These are phyloP conservation scores for Teratosphaeria nubilosa DNA, from an alignment of 2,329 filamentous ascomycete genomes.

Conservation along the genomic window DNA sequence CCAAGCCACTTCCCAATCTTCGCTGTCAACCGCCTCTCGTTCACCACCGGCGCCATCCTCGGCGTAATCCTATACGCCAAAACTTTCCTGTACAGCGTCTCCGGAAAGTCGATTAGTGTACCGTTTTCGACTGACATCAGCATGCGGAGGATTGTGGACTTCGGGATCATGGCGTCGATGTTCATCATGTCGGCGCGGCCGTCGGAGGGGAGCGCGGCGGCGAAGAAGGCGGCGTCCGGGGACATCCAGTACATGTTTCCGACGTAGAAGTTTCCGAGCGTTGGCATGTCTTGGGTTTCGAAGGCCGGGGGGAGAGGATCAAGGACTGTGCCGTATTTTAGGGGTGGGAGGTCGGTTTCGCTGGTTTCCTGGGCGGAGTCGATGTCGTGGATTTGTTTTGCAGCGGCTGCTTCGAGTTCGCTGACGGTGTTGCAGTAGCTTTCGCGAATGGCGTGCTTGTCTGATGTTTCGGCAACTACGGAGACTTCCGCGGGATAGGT, in stretches of 20 bases:
- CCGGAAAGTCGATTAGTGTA: slow-evolving; percentile 67
- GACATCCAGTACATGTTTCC: slow-evolving; percentile 96
- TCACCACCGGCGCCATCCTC: slow-evolving; percentile 6
- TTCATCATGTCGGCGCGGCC: slow-evolving; percentile 77
- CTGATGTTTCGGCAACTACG: slow-evolving; percentile 68
- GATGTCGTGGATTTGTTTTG: slow-evolving; percentile 13
- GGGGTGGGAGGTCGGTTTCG: slow-evolving; percentile 36
- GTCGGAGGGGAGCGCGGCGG: slow-evolving; percentile 70
- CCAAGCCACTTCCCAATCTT: slow-evolving; percentile 20
- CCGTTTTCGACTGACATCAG: slow-evolving; percentile 62
- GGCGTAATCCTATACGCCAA: slow-evolving; percentile 80
- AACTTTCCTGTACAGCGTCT: slow-evolving; percentile 75
- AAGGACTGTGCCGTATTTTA: slow-evolving; percentile 70
- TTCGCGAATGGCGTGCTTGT: slow-evolving; percentile 63
- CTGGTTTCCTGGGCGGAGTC: slow-evolving; percentile 7
- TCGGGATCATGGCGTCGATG: slow-evolving; percentile 64
- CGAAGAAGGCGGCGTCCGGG: slow-evolving; percentile 76
- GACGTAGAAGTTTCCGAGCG: slow-evolving; percentile 83
- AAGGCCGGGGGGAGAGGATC: slow-evolving; percentile 70
- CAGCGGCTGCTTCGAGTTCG: slow-evolving; percentile 17
- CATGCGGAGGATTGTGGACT: slow-evolving; percentile 56
- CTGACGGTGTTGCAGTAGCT: slow-evolving; percentile 47
- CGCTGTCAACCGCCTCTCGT: slow-evolving; percentile 9
- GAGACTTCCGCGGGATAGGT: slow-evolving; percentile 85
- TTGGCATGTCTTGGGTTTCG: slow-evolving; percentile 62